These are phyloP conservation scores for Saccharum spontaneum DNA, from an alignment of 176 grass and related monocot genomes.

Conservation along the genomic window DNA sequence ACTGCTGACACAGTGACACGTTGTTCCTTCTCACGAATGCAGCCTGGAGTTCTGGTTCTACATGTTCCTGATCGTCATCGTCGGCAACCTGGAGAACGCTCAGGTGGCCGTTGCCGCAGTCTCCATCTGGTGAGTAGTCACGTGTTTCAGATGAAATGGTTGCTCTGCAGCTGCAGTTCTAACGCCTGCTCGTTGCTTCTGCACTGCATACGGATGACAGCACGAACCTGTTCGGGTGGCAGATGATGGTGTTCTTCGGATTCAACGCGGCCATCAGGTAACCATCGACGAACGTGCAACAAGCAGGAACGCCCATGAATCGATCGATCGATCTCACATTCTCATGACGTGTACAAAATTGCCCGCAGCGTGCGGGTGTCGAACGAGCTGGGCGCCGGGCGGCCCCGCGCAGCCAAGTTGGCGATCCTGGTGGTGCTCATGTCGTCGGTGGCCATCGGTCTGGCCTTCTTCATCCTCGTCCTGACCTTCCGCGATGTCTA, in stretches of 20 bases:
- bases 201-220: no score
- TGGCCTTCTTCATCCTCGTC: slow-evolving; percentile 53
- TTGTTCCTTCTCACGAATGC: no score
- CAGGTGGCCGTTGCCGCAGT: no score
- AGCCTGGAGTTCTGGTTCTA: no score
- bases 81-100: no score
- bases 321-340: background rate
- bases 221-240: slow-evolving; percentile 58
- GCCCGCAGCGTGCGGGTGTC: slow-evolving; percentile 91
- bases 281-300: background rate
- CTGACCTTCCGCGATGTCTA: slow-evolving; percentile 64
- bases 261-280: slow-evolving; percentile 85
- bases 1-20: background rate
- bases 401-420: slow-evolving; percentile 63
- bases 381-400: slow-evolving; percentile 77
- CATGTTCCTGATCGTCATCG: no score
- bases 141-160: no score
- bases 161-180: no score
- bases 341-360: no score
- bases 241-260: slow-evolving; percentile 92
- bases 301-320: background rate
- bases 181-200: no score
- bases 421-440: slow-evolving; percentile 76
- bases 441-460: slow-evolving; percentile 52
- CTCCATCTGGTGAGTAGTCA: no score